Base-by-base conservation (phyloP, 2,329 filamentous ascomycete genomes). In the Atkinsonella texensis region DNA sequence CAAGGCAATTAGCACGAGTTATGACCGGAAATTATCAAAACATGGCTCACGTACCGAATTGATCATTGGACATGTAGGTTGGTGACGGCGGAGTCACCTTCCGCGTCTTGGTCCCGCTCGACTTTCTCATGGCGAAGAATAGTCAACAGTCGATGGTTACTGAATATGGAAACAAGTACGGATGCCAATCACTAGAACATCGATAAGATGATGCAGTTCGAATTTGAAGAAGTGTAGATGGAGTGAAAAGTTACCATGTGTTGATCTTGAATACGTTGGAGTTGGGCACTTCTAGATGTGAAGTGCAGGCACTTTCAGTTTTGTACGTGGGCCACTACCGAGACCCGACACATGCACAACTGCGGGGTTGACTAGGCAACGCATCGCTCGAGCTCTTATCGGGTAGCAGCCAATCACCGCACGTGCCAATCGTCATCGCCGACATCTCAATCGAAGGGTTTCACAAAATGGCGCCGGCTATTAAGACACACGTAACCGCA, bases 61-160 rank as follows among this genome's bases (percentile, higher is more conserved):
- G 80, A 49, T 84, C 80, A 63, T 77, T 82, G 53, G 74, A 74
- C 81, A 85, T 84, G 67, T 83, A 83, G 23, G 74, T 72, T 35
- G 80, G 75, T 48, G 79, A 79, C 50, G 81, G 80, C 54, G 81
- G 77, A 57, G 79, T 76, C 61, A 77, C 74, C 68, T 79, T 81
- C 54, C 75, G 71, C 49, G 71, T 65, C 57, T 65, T 69, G 55
- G 59, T 55, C 49, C 66, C 65, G 55, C 58, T 60, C 43, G 62
- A 57, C 58, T 55, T 63, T 57, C 62, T 63, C 63, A 64, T 66
- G 31, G 17, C 39, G 44, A 40, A 47, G 42, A 41, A 20, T 32
- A 20, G 33, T 17, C 32, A 31, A 38, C 11, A 17, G n/a, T 13
- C 11, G 39, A 46, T 8, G 23, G 17, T 10, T 8, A 6, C 13